phyloP scores from a whole-genome alignment of 164 flowering plant genomes.

The Annona cherimola region DNA sequence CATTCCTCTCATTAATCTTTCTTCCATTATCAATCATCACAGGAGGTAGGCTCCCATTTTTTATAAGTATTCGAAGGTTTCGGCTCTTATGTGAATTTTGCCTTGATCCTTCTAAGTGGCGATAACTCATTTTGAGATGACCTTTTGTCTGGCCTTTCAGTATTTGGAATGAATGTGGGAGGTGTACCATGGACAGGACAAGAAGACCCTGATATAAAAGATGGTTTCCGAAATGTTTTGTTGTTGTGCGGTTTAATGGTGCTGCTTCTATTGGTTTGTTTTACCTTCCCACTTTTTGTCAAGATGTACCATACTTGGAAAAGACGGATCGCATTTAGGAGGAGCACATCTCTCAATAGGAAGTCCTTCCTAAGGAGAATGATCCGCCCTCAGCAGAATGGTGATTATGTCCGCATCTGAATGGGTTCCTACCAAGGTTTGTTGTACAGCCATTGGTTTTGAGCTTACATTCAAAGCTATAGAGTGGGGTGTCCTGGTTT shows the following conservation, averaged over 20 bases:
- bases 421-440: neutral
- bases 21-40: slow-evolving; percentile 94
- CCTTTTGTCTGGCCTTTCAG: slow-evolving; percentile 27
- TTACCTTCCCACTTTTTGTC: slow-evolving; percentile 56
- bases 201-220: slow-evolving; percentile 43
- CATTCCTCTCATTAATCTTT: slow-evolving; percentile 87
- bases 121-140: neutral
- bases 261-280: slow-evolving; percentile 59
- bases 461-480: no score
- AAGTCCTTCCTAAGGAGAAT: slow-evolving; percentile 60
- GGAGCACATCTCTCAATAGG: slow-evolving; percentile 74
- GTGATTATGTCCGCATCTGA: slow-evolving; percentile 43
- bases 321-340: slow-evolving; percentile 36
- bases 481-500: no score
- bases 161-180: slow-evolving; percentile 99
- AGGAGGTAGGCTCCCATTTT: slow-evolving; percentile 52
- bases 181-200: slow-evolving; percentile 98
- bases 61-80: neutral
- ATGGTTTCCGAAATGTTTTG: slow-evolving; percentile 85
- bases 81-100: neutral
- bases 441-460: neutral
- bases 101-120: neutral
- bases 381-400: slow-evolving; percentile 28
- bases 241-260: slow-evolving; percentile 55
- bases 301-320: slow-evolving; percentile 51